phyloP scores from a whole-genome alignment of 1,139 yeast species.

The Saccharomyces hybrid region DNA sequence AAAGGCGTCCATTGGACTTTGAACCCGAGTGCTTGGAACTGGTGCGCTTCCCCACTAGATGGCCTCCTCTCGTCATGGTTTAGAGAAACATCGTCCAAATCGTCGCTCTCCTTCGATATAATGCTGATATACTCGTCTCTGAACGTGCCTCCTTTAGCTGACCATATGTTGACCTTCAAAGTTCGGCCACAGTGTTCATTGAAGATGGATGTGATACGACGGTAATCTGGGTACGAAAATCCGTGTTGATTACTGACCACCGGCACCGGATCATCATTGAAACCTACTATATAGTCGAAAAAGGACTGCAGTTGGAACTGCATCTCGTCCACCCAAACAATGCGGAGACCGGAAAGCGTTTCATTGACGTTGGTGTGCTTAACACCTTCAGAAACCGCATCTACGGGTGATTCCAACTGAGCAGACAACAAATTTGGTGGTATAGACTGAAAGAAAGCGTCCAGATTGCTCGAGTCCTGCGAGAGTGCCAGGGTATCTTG shows the following conservation, averaged over 20 bases:
- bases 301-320: constrained; percentile 62
- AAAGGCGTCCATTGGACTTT: constrained; percentile 73
- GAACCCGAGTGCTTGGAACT: constrained; percentile 47
- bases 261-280: constrained; percentile 70
- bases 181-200: constrained; percentile 28
- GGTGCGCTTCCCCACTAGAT: neutral
- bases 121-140: constrained; percentile 30
- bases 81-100: constrained; percentile 26
- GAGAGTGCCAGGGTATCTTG: constrained; percentile 23
- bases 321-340: constrained; percentile 41
- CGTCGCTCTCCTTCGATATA: constrained; percentile 8
- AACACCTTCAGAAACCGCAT: neutral
- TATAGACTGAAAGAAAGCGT: constrained; percentile 48
- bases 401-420: constrained; percentile 13
- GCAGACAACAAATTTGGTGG: constrained; percentile 28
- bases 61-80: constrained; percentile 1
- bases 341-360: constrained; percentile 46
- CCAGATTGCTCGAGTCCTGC: constrained; percentile 32
- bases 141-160: constrained; percentile 73
- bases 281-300: constrained; percentile 76
- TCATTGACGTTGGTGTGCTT: constrained; percentile 9
- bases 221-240: constrained; percentile 35
- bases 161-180: constrained; percentile 68
- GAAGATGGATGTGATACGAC: constrained; percentile 28
- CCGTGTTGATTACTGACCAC: constrained; percentile 36